Evolutionary conservation across 257 asterid genomes (phyloP), one percentile per base, ranked within the genome.

Genomic region (Verbena officinalis): DNA sequence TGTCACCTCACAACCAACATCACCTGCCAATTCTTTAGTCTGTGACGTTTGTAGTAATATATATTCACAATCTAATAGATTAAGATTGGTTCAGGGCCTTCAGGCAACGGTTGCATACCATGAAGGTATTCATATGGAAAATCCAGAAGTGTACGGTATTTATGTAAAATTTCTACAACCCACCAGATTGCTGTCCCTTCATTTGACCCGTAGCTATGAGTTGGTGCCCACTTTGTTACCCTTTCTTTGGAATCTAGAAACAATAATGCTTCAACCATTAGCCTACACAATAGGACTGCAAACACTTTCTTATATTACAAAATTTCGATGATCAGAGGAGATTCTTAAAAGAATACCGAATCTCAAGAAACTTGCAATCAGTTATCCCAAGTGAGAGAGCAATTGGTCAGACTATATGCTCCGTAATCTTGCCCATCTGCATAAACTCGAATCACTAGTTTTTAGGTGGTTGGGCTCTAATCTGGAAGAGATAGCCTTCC

Each of bases 231-330:
- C 40, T 36, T 5, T 1, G 40, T 36, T 36, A 14, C 7, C 14
- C 6, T 19, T 21, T 12, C 61, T 69, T 16, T 73, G 77, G 73
- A 65, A 58, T 23, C 51, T 58, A 12, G 58, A 72, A 19, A 57
- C 33, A 13, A 62, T 36, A 9, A 7, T 36, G 19, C 3, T 5
- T 4, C 8, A n/a, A n/a, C n/a, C n/a, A n/a, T n/a, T n/a, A 4
- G 8, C 0, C 12, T 4, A 1, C 17, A 38, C 19, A 21, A 5
- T 7, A 1, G 53, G 9, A 5, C 45, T 73, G 9, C 73, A 72
- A 4, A 27, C 59, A 0, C 52, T 73, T 31, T 30, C 43, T 2
- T 27, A 4, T 7, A 14, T 65, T 19, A 11, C 4, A 20, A 22
- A 40, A 31, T 59, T 73, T 51, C 39, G 23, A 13, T 65, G 42